Evolutionary conservation across 768 basidiomycete genomes (phyloP).

Genomic region (Leccinellum luteum): DNA sequence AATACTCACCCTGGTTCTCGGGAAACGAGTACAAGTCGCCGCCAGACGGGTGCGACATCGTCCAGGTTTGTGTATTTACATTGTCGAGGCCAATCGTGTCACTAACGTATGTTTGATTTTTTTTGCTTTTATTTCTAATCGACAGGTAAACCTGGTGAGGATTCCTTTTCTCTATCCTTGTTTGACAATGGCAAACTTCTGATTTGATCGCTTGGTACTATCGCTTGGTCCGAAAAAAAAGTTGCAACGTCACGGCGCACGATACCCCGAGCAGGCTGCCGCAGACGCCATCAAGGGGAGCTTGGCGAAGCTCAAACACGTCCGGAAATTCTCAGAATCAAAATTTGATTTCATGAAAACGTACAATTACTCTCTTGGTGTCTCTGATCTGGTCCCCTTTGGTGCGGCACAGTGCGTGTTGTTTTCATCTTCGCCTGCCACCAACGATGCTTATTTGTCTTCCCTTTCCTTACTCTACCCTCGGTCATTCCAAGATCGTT

Average conservation of each 20-base stretch:
- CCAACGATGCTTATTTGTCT: conserved; percentile 18
- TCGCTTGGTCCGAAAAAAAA: conserved; percentile 20
- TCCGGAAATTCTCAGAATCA: conserved; percentile 40
- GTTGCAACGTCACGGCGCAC: conserved; percentile 77
- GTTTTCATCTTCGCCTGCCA: conserved; percentile 48
- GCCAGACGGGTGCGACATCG: background rate
- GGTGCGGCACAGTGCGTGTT: conserved; percentile 65
- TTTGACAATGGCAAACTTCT: background rate
- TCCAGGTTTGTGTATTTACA: background rate
- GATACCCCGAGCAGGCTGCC: conserved; percentile 59
- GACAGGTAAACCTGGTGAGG: background rate
- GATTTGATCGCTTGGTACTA: background rate
- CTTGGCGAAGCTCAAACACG: conserved; percentile 52
- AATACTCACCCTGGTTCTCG: background rate
- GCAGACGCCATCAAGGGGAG: conserved; percentile 41
- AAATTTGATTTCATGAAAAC: conserved; percentile 50
- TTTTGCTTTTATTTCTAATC: background rate
- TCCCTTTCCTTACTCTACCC: background rate
- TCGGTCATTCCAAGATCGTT: conserved; percentile 36
- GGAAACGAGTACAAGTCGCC: background rate
- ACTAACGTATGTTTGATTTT: background rate
- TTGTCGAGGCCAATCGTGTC: background rate
- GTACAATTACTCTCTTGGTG: conserved; percentile 57
- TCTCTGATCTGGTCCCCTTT: conserved; percentile 57
- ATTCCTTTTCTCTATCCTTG: background rate